Evolutionary conservation across 805 yeast species (phyloP).

Genomic region (Starmerella geochares): DNA sequence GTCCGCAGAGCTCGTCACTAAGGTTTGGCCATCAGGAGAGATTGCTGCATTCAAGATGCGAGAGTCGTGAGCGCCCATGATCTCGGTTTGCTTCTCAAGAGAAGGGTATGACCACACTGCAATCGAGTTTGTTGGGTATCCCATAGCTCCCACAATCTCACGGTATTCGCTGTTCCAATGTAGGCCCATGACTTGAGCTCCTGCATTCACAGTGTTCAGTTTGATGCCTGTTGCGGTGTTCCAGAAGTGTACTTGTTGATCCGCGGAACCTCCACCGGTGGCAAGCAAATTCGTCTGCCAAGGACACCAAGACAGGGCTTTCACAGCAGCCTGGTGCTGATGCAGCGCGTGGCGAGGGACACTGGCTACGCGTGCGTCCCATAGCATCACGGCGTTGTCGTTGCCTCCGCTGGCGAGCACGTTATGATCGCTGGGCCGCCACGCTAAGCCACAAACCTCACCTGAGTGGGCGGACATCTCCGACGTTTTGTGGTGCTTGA

Average conservation of each 20-base stretch:
- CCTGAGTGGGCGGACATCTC: slow-evolving; percentile 61
- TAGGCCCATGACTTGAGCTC: slow-evolving; percentile 86
- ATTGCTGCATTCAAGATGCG: slow-evolving; percentile 72
- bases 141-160: slow-evolving; percentile 90
- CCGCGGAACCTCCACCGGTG: slow-evolving; percentile 95
- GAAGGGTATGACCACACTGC: slow-evolving; percentile 79
- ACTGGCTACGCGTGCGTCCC: slow-evolving; percentile 68
- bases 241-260: slow-evolving; percentile 87
- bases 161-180: slow-evolving; percentile 59
- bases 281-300: slow-evolving; percentile 71
- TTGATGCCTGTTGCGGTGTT: slow-evolving; percentile 84
- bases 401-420: slow-evolving; percentile 90
- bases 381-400: slow-evolving; percentile 81
- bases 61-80: slow-evolving; percentile 74
- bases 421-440: slow-evolving; percentile 63
- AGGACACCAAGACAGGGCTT: slow-evolving; percentile 93
- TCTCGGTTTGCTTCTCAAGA: slow-evolving; percentile 77
- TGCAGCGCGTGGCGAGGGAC: slow-evolving; percentile 65
- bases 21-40: slow-evolving; percentile 80
- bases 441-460: slow-evolving; percentile 85
- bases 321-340: slow-evolving; percentile 86
- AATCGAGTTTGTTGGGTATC: slow-evolving; percentile 78
- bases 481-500: slow-evolving; percentile 61
- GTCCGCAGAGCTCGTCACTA: slow-evolving; percentile 94
- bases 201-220: slow-evolving; percentile 77